Evolutionary conservation across 306 rosid genomes (phyloP).

Genomic region (Vigna radiata): DNA sequence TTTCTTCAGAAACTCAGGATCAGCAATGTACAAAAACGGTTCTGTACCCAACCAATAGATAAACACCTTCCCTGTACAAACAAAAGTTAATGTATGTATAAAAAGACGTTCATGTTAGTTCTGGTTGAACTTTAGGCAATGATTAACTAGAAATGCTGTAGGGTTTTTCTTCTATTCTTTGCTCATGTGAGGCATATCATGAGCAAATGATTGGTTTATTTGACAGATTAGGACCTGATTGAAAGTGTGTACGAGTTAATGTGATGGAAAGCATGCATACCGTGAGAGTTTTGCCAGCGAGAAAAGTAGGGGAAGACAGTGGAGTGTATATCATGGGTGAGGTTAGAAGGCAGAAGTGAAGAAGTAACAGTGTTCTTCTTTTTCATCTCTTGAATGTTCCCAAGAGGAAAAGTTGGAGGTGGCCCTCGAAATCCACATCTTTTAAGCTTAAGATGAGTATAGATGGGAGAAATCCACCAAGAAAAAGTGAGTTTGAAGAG

Average conservation of each 20-base stretch:
- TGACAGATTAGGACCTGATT: background rate
- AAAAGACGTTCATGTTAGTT: background rate
- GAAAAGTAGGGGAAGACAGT: slow-evolving; percentile 70
- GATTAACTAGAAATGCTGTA: background rate
- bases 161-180: background rate
- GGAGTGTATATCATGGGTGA: slow-evolving; percentile 75
- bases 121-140: background rate
- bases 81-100: background rate
- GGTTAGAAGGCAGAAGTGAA: slow-evolving; percentile 19
- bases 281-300: slow-evolving; percentile 75
- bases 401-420: slow-evolving; percentile 75
- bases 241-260: background rate
- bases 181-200: too few relatives aligned
- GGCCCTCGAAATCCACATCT: slow-evolving; percentile 80
- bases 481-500: slow-evolving; percentile 47
- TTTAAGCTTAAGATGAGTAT: slow-evolving; percentile 54
- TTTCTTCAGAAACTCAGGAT: slow-evolving; percentile 70
- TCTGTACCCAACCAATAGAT: slow-evolving; percentile 88
- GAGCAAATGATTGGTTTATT: background rate
- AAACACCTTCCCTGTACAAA: slow-evolving; percentile 67
- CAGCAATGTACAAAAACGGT: slow-evolving; percentile 80
- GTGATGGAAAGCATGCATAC: slow-evolving; percentile 50
- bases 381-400: slow-evolving; percentile 73
- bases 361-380: slow-evolving; percentile 40
- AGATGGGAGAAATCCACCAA: slow-evolving; percentile 74